phyloP scores from a whole-genome alignment of 1,284 basidiomycete genomes.

The Ceratobasidium sp. region DNA sequence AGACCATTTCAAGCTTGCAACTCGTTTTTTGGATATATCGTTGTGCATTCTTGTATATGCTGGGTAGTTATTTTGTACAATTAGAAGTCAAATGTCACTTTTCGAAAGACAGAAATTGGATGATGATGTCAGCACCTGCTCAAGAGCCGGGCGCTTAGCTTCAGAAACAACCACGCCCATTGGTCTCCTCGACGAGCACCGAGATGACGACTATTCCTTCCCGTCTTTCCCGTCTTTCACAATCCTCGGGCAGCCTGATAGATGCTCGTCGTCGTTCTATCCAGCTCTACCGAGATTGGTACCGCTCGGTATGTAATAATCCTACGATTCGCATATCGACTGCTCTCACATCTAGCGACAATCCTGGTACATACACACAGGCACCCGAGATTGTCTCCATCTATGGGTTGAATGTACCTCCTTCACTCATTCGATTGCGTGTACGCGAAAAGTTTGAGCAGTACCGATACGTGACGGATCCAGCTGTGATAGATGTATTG shows the following conservation, averaged over 20 bases:
- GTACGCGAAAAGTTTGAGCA: slow-evolving; percentile 91
- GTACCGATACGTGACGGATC: slow-evolving; percentile 86
- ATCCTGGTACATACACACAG: slow-evolving; percentile 67
- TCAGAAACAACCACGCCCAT: slow-evolving; percentile 45
- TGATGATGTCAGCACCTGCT: not conserved
- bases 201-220: slow-evolving; percentile 90
- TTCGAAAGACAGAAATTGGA: not conserved
- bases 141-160: slow-evolving; percentile 22
- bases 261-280: slow-evolving; percentile 81
- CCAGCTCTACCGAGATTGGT: slow-evolving; percentile 92
- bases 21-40: not conserved
- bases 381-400: slow-evolving; percentile 90
- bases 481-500: slow-evolving; percentile 88
- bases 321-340: not conserved
- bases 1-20: not conserved
- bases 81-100: not conserved
- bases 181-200: slow-evolving; percentile 13
- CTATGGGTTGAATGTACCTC: slow-evolving; percentile 88
- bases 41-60: not conserved
- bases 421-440: slow-evolving; percentile 84
- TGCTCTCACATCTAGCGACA: slow-evolving; percentile 16
- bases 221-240: slow-evolving; percentile 82
- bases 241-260: slow-evolving; percentile 69
- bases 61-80: not conserved
- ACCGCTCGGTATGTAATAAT: slow-evolving; percentile 77